These are phyloP conservation scores for Physaria fendleri DNA, from an alignment of 345 rosid species.

Conservation along the genomic window DNA sequence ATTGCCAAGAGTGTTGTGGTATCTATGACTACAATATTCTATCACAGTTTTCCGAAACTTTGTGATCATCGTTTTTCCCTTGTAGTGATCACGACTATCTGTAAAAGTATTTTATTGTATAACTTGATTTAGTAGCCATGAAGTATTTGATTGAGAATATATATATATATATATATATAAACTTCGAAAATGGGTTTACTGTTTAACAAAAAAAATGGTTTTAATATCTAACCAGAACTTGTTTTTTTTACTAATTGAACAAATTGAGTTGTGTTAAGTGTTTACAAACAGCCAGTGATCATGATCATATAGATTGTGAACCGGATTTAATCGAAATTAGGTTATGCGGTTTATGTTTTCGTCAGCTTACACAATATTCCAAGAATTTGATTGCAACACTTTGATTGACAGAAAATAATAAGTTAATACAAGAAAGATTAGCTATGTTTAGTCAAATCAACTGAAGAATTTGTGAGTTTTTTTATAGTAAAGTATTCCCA, in stretches of 20 bases:
- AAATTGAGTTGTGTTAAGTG: neutral
- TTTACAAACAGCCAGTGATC: neutral
- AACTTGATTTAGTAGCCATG: no score
- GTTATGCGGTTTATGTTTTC: neutral
- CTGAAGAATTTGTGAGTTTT: neutral
- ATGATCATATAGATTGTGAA: neutral
- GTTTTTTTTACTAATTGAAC: neutral
- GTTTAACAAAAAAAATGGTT: no score
- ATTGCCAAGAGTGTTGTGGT: no score
- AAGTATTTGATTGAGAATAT: no score
- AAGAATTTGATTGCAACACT: neutral
- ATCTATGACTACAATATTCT: no score
- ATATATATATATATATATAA: no score
- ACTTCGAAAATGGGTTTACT: no score
- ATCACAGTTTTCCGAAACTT: no score
- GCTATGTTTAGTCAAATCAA: neutral
- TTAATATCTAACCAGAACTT: no score
- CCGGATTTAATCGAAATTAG: neutral
- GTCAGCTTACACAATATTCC: neutral
- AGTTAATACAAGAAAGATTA: neutral
- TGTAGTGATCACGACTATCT: no score
- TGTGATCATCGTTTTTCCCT: no score
- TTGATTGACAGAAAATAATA: neutral
- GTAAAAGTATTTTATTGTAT: no score
- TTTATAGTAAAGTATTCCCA: slow-evolving; percentile 6